phyloP scores from a whole-genome alignment of 768 basidiomycete species.

The Suillus placidus region DNA sequence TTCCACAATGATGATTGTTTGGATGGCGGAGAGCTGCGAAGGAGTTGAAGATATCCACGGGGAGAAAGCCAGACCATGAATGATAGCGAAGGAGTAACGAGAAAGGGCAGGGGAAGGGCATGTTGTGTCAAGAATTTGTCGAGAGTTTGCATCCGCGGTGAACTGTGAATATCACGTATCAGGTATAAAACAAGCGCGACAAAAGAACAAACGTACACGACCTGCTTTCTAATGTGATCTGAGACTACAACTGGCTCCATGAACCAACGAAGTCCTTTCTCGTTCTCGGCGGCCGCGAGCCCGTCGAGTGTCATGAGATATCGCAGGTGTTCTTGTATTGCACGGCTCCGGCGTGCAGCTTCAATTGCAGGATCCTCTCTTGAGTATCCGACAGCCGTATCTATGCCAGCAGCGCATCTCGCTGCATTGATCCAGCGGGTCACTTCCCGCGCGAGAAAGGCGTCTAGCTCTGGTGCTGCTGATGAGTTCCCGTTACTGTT shows the following conservation, averaged over 20 bases:
- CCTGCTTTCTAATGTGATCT: slow-evolving; percentile 22
- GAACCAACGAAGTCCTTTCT: slow-evolving; percentile 76
- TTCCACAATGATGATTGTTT: slow-evolving; percentile 19
- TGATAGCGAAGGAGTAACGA: slow-evolving; percentile 66
- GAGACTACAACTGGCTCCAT: slow-evolving; percentile 41
- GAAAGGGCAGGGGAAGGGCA: slow-evolving; percentile 72
- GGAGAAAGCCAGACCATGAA: slow-evolving; percentile 77
- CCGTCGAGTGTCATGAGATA: slow-evolving; percentile 76
- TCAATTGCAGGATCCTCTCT: slow-evolving; percentile 50
- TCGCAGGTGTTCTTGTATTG: slow-evolving; percentile 56
- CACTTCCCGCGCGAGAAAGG: slow-evolving; percentile 59
- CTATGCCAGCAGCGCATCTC: slow-evolving; percentile 25
- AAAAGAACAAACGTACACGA: slow-evolving; percentile 14
- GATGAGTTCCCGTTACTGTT: slow-evolving; percentile 51
- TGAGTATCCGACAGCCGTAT: slow-evolving; percentile 35
- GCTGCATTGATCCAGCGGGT: slow-evolving; percentile 58
- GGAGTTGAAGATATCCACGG: slow-evolving; percentile 63
- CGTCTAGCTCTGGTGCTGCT: slow-evolving; percentile 51
- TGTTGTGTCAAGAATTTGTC: slow-evolving; percentile 64
- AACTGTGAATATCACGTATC: slow-evolving; percentile 30
- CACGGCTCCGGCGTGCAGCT: slow-evolving; percentile 51
- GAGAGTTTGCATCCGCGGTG: slow-evolving; percentile 47
- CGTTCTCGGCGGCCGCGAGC: slow-evolving; percentile 56
- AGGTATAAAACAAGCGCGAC: slow-evolving; percentile 1
- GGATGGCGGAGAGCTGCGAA: slow-evolving; percentile 38